Evolutionary conservation across 345 rosid genomes (phyloP).

Genomic region (Gossypium arboreum): DNA sequence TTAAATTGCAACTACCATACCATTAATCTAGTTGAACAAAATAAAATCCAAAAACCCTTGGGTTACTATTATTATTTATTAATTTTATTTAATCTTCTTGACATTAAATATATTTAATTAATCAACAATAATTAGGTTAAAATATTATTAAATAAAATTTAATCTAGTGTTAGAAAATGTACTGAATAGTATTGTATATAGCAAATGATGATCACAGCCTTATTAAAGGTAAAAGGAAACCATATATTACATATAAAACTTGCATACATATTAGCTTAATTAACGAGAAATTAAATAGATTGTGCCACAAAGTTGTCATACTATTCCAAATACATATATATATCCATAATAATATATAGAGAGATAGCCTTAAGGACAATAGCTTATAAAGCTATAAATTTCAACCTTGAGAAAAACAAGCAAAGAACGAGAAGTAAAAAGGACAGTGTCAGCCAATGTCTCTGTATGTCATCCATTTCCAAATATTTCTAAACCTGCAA

Average conservation of each 20-base stretch:
- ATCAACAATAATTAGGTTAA: too few relatives aligned
- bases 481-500: background rate
- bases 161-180: too few relatives aligned
- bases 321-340: background rate
- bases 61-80: too few relatives aligned
- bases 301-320: background rate
- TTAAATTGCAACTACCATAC: too few relatives aligned
- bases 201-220: too few relatives aligned
- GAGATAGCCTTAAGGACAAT: background rate
- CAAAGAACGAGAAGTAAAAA: background rate
- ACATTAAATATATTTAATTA: too few relatives aligned
- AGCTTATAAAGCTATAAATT: background rate
- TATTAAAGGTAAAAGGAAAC: too few relatives aligned
- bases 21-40: too few relatives aligned
- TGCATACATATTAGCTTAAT: background rate
- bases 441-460: background rate
- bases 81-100: too few relatives aligned
- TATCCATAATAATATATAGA: background rate
- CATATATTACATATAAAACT: background rate
- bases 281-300: background rate
- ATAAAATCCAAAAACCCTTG: too few relatives aligned
- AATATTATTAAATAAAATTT: too few relatives aligned
- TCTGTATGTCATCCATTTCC: constrained; percentile 6
- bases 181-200: too few relatives aligned
- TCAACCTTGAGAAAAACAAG: constrained; percentile 6